Conservation (phyloP, 169 alveolate species). For the Perkinsus marinus region DNA sequence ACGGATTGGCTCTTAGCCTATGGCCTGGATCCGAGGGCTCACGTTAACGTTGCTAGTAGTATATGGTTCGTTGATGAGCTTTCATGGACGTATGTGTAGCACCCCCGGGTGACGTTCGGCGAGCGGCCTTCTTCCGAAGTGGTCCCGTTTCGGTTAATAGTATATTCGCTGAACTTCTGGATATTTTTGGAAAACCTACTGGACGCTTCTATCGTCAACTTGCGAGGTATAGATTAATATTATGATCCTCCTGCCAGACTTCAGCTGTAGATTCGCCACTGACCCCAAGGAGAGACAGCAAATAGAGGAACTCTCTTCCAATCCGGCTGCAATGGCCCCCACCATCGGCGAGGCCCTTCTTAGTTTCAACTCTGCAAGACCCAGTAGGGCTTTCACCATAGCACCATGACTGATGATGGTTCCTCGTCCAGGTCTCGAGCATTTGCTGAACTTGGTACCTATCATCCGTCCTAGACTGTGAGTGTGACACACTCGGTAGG, state of each 20-base stretch:
- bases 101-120: neutral
- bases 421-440: constrained; percentile 2
- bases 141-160: neutral
- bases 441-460: constrained; percentile 20
- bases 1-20: neutral
- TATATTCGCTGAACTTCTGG: constrained; percentile 14
- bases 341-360: neutral
- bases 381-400: neutral
- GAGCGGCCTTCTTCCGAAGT: neutral
- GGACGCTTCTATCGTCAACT: constrained; percentile 15
- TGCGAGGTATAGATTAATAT: neutral
- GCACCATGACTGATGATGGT: neutral
- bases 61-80: neutral
- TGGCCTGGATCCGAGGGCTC: neutral
- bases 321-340: neutral
- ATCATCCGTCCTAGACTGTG: constrained; percentile 14
- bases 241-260: neutral
- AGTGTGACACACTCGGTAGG: neutral
- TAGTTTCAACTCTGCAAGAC: constrained; percentile 15
- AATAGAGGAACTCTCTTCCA: neutral
- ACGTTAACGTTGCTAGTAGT: neutral
- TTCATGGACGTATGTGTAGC: neutral
- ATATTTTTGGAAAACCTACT: constrained; percentile 26
- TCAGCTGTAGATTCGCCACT: neutral
- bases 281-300: constrained; percentile 11